Conservation (phyloP, 192 early-diverging fungal genomes). For the Linnemannia zychae region DNA sequence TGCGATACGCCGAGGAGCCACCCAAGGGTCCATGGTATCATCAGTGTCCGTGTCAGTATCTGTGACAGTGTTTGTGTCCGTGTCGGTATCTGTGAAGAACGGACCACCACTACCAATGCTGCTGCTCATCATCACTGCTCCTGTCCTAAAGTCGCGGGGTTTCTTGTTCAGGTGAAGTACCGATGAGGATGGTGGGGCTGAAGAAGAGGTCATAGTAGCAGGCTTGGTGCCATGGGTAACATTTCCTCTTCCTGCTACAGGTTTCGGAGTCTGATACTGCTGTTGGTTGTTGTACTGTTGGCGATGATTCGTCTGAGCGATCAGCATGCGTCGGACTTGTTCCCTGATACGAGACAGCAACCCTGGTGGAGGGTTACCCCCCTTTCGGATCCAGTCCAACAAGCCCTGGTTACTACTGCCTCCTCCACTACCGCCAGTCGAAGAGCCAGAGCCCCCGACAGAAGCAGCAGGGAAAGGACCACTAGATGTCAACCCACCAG, state of each 20-base stretch:
- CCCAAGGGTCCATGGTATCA: not conserved
- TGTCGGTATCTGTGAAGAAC: constrained; percentile 35
- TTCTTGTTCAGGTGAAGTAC: not conserved
- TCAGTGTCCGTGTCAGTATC: constrained; percentile 47
- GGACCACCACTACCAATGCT: not conserved
- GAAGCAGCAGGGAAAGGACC: not conserved
- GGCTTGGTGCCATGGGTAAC: not conserved
- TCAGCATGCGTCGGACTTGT: constrained; percentile 37
- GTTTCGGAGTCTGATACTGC: not conserved
- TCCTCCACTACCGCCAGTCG: constrained; percentile 15
- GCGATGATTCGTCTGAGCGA: not conserved
- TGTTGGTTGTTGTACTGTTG: not conserved
- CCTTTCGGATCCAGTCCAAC: constrained; percentile 46
- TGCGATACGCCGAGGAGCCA: not conserved
- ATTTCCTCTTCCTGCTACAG: not conserved
- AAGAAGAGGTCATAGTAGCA: not conserved
- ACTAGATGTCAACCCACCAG: not conserved
- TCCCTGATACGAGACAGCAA: constrained; percentile 18
- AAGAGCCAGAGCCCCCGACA: not conserved
- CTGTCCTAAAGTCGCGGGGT: not conserved
- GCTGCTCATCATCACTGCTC: not conserved
- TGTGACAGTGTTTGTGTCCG: constrained; percentile 32
- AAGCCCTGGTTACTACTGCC: constrained; percentile 26
- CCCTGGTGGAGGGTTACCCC: constrained; percentile 36
- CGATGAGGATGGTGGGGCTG: constrained; percentile 8